These are phyloP conservation scores for Gossypium gossypioides DNA, from an alignment of 441 rosid species.

Conservation along the genomic window DNA sequence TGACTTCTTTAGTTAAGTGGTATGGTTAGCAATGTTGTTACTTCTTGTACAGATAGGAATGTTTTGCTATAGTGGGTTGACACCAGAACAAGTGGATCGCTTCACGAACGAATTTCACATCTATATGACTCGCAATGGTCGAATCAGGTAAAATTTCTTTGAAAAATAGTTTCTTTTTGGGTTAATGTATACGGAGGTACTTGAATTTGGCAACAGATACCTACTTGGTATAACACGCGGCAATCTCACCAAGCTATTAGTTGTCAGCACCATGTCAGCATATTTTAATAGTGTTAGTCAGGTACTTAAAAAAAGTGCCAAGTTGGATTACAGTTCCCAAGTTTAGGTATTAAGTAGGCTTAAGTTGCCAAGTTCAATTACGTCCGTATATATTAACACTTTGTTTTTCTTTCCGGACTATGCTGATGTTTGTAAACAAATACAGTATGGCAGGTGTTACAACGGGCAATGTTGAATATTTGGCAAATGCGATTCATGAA, in stretches of 20 bases:
- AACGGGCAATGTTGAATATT: conserved; percentile 65
- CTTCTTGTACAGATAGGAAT: conserved; percentile 63
- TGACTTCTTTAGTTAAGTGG: not conserved
- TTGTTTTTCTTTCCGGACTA: not conserved
- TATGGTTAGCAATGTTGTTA: not conserved
- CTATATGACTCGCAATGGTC: conserved; percentile 86
- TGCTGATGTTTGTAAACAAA: conserved; percentile 11
- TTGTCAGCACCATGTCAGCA: no score
- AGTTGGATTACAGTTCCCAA: no score
- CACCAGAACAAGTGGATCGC: conserved; percentile 82
- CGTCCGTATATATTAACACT: no score
- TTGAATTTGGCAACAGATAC: no score
- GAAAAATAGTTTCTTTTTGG: not conserved
- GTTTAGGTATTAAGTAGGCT: no score
- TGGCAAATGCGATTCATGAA: conserved; percentile 79
- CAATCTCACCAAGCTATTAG: no score
- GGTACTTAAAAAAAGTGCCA: no score
- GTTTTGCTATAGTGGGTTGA: conserved; percentile 92
- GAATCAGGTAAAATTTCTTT: conserved; percentile 55
- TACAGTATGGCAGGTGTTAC: conserved; percentile 96
- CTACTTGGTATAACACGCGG: no score
- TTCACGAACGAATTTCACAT: conserved; percentile 72
- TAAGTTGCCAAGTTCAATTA: no score
- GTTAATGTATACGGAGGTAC: no score
- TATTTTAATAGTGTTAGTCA: no score